phyloP scores from a whole-genome alignment of 495 filamentous ascomycete species.

The Aspergillus taichungensis region DNA sequence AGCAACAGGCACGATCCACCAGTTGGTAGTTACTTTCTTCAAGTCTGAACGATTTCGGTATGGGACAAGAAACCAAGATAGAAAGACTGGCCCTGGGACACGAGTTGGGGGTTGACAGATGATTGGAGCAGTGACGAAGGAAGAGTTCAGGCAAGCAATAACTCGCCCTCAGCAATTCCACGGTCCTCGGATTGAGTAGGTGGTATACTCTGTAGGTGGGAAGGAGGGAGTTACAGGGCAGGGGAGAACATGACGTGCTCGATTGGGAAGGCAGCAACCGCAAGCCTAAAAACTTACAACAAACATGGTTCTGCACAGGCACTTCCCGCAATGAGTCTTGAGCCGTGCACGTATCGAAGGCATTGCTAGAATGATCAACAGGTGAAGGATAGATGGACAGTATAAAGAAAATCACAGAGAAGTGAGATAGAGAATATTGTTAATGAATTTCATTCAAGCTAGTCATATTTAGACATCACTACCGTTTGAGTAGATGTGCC shows the following conservation, averaged over 20 bases:
- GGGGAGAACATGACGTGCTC: background rate
- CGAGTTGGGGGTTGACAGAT: too few relatives aligned
- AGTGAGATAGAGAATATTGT: too few relatives aligned
- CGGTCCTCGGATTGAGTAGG: background rate
- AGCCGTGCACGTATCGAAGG: too few relatives aligned
- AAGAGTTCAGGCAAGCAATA: too few relatives aligned
- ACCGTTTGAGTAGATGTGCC: slow-evolving; percentile 29
- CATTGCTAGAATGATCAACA: background rate
- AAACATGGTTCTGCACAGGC: too few relatives aligned
- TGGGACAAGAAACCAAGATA: slow-evolving; percentile 14
- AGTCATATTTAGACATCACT: too few relatives aligned
- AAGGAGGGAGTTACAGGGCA: slow-evolving; percentile 2
- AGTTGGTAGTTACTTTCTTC: slow-evolving; percentile 11
- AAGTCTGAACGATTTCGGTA: slow-evolving; percentile 6
- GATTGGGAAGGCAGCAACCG: too few relatives aligned
- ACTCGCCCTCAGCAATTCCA: too few relatives aligned
- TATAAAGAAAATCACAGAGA: too few relatives aligned
- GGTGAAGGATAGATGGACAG: background rate
- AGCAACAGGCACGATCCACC: background rate
- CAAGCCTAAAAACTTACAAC: too few relatives aligned
- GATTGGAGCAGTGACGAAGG: slow-evolving; percentile 3
- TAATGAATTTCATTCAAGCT: too few relatives aligned
- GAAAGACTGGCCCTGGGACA: slow-evolving; percentile 8
- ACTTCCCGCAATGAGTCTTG: background rate
- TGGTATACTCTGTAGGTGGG: background rate